These are phyloP conservation scores for Aspergillus fumigatus DNA, from an alignment of 2,329 filamentous ascomycete genomes.

Conservation along the genomic window DNA sequence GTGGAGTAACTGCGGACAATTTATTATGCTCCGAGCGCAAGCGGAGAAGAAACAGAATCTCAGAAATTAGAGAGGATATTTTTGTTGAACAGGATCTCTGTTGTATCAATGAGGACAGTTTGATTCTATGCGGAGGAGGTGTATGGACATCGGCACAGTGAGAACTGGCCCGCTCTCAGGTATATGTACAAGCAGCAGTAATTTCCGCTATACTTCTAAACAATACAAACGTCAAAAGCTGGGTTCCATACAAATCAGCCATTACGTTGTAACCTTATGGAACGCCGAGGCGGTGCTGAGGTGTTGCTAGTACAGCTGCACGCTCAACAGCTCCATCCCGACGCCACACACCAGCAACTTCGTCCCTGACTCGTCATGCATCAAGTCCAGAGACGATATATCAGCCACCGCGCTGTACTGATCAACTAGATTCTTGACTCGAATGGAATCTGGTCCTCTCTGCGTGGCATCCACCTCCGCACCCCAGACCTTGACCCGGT, in stretches of 20 bases:
- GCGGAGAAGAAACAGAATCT: too few species aligned
- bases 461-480: conserved; percentile 26
- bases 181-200: neutral
- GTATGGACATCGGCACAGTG: neutral
- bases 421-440: conserved; percentile 24
- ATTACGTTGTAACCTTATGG: conserved; percentile 7
- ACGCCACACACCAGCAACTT: conserved; percentile 45
- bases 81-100: too few species aligned
- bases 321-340: conserved; percentile 44
- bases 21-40: neutral
- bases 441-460: conserved; percentile 17
- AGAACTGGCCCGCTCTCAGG: neutral
- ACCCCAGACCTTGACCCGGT: conserved; percentile 43
- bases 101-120: neutral
- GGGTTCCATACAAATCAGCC: conserved; percentile 8
- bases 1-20: neutral
- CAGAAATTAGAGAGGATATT: too few species aligned
- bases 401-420: conserved; percentile 51
- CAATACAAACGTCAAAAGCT: neutral
- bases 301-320: conserved; percentile 7
- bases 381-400: conserved; percentile 47
- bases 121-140: neutral
- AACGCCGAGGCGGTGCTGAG: neutral
- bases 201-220: neutral
- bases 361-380: conserved; percentile 14